These are phyloP conservation scores for Suillus americanus DNA, from an alignment of 768 basidiomycete genomes.

Conservation along the genomic window DNA sequence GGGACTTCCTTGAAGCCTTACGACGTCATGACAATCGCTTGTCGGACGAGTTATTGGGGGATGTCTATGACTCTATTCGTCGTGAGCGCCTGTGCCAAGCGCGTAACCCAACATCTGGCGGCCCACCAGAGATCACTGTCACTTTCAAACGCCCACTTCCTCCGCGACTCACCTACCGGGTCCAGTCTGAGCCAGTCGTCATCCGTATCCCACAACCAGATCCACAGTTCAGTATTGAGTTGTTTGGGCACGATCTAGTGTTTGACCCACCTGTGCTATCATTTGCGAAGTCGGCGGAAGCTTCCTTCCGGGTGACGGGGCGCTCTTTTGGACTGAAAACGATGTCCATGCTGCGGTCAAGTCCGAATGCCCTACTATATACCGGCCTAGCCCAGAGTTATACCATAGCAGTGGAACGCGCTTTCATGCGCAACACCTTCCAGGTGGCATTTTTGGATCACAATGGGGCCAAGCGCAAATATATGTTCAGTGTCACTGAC, in stretches of 20 bases:
- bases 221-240: conserved; percentile 75
- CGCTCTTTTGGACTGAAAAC: conserved; percentile 78
- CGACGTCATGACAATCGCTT: conserved; percentile 75
- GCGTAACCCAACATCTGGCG: conserved; percentile 42
- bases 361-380: conserved; percentile 82
- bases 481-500: conserved; percentile 94
- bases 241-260: conserved; percentile 82
- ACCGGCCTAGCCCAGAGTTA: conserved; percentile 78
- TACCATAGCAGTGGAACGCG: conserved; percentile 78
- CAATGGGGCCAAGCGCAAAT: conserved; percentile 68
- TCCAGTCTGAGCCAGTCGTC: conserved; percentile 85
- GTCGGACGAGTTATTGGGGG: conserved; percentile 71
- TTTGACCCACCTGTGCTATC: conserved; percentile 86
- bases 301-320: conserved; percentile 91
- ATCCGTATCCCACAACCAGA: conserved; percentile 86
- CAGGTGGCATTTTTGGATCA: conserved; percentile 83
- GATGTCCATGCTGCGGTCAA: conserved; percentile 81
- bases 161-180: conserved; percentile 77
- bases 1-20: conserved; percentile 86
- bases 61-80: conserved; percentile 77
- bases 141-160: conserved; percentile 76
- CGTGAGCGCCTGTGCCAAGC: conserved; percentile 74
- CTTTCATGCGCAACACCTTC: conserved; percentile 97
- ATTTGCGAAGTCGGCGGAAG: conserved; percentile 77
- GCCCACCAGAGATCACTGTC: conserved; percentile 53